Evolutionary conservation across 768 basidiomycete genomes (phyloP), one percentile per base, ranked within the genome.

Genomic region (Collybia sordida): DNA sequence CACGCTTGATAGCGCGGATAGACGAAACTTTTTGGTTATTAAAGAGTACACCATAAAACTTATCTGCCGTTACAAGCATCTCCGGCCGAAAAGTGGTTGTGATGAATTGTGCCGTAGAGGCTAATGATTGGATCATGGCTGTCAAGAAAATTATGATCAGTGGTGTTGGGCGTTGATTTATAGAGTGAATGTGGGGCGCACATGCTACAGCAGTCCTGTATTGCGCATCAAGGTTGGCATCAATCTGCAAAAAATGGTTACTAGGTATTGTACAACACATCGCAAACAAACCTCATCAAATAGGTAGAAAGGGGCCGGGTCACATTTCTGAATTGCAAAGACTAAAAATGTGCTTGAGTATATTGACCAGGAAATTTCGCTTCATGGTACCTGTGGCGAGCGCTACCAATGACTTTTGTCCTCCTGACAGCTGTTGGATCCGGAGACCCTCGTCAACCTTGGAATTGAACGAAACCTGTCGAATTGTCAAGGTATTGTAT

Each of bases 231-330:
- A 99, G 77, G 60, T 98, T 98, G 46, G 97, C 97, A 62, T 99
- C 97, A 62, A 99, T 98, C 87, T 89, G 50, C 7, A 43, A 15
- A 34, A n/a, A n/a, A 31, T 14, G 31, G 9, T 31, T 31, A 31
- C 9, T 31, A 11, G 14, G 3, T 11, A 6, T 31, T 31, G 14
- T 31, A 7, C 6, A 31, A 31, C 9, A 31, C 17, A 15, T 18
- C 12, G 43, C 23, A 18, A 25, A 53, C 57, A 19, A 52, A 86
- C 88, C 76, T 98, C 97, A 64, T 99, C 97, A 60, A 99, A 98
- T n/a, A 99, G 78, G 68, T 98, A 98, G 74, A 99, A 99, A 1
- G 97, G 97, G 0, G 97, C 96, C 1, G 97, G 97, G 61, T 99
- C 97, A 64, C 96, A 98, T 69, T 97, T 98, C 70, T 99, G 97